phyloP scores from a whole-genome alignment of 257 asterid genomes.

The Primulina huaijiensis region DNA sequence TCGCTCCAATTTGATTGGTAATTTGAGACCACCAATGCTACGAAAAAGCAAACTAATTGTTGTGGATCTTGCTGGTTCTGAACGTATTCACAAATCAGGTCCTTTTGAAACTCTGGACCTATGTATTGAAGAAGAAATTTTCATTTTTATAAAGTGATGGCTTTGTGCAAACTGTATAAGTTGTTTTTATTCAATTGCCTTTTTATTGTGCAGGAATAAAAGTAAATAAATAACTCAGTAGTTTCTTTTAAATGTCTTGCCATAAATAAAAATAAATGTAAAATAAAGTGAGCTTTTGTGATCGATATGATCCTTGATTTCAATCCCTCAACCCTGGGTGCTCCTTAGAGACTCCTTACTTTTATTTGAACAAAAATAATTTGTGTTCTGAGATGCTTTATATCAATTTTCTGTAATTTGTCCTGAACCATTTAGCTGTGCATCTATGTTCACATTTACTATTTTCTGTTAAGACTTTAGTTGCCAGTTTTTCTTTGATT shows the following conservation, averaged over 20 bases:
- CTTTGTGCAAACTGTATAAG: not conserved
- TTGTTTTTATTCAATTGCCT: not conserved
- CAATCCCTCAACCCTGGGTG: not conserved
- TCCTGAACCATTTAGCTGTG: not conserved
- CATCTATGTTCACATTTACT: no score
- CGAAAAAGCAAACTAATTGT: conserved; percentile 91
- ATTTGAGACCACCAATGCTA: conserved; percentile 72
- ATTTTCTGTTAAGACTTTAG: not conserved
- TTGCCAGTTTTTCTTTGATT: no score
- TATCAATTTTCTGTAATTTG: not conserved
- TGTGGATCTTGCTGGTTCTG: conserved; percentile 99
- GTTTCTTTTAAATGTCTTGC: not conserved
- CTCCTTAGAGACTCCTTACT: not conserved
- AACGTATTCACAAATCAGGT: conserved; percentile 97
- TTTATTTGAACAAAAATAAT: not conserved
- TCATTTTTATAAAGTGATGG: conserved; percentile 14
- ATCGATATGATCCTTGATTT: not conserved
- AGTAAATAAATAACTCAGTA: not conserved
- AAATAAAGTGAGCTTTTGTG: not conserved
- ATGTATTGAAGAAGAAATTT: conserved; percentile 14
- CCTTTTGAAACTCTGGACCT: conserved; percentile 23
- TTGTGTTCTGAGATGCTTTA: not conserved
- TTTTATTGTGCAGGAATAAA: not conserved
- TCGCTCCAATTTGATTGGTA: conserved; percentile 54
- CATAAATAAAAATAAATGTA: not conserved